phyloP scores from a whole-genome alignment of 305 asterid genomes.

The Fraxinus sp. region DNA sequence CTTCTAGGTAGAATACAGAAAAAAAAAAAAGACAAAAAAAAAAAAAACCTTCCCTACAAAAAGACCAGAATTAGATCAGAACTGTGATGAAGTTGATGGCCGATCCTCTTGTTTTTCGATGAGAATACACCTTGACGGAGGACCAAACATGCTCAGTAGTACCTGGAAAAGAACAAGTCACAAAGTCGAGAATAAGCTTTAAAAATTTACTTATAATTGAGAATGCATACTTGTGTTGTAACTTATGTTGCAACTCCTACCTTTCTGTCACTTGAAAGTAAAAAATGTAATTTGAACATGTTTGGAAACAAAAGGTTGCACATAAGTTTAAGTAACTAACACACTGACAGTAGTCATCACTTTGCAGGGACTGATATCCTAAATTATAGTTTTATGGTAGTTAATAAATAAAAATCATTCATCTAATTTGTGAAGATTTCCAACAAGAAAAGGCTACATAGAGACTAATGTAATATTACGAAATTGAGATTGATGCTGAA shows the following conservation, averaged over 20 bases:
- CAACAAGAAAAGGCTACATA: neutral
- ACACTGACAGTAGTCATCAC: neutral
- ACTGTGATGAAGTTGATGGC: conserved; percentile 77
- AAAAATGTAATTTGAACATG: neutral
- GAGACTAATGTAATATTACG: neutral
- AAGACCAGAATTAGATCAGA: conserved; percentile 17
- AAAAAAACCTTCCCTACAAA: neutral
- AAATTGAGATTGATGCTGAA: neutral
- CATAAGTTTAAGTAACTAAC: neutral
- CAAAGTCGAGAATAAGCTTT: neutral
- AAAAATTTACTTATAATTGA: neutral
- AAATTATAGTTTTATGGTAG: neutral
- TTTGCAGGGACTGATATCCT: neutral
- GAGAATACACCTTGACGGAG: conserved; percentile 90
- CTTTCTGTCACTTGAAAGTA: neutral
- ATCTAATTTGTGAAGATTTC: neutral
- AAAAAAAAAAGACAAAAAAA: too few relatives aligned
- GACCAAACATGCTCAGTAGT: conserved; percentile 86
- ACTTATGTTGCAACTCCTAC: neutral
- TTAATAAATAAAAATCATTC: neutral
- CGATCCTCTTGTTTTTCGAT: conserved; percentile 93
- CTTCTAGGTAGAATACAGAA: neutral
- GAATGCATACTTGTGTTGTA: neutral
- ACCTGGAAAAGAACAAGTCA: conserved; percentile 47
- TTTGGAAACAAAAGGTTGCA: neutral